phyloP scores from a whole-genome alignment of 768 basidiomycete species.

The Kwoniella sp. region DNA sequence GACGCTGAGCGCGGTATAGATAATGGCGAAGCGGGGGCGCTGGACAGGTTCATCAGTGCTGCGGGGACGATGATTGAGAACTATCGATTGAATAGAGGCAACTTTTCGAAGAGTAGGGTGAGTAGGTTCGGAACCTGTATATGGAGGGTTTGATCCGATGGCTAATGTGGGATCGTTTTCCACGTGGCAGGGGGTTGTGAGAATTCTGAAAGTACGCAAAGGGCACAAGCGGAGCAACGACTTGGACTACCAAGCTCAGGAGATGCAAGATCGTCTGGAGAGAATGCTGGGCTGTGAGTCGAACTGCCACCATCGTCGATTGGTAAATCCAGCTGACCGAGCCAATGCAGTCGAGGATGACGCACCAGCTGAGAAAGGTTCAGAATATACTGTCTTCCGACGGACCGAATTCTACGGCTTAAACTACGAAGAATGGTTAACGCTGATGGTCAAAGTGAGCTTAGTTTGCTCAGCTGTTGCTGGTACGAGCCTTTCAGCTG shows the following conservation, averaged over 20 bases:
- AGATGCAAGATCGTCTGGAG: constrained; percentile 56
- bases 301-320: neutral
- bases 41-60: constrained; percentile 76
- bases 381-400: constrained; percentile 56
- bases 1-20: constrained; percentile 59
- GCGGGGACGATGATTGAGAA: constrained; percentile 84
- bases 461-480: neutral
- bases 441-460: constrained; percentile 78
- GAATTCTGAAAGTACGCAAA: constrained; percentile 26
- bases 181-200: constrained; percentile 32
- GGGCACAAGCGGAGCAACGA: constrained; percentile 35
- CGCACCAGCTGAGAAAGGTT: constrained; percentile 21
- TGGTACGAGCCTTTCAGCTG: neutral
- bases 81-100: constrained; percentile 79
- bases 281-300: constrained; percentile 48
- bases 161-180: neutral
- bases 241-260: constrained; percentile 51
- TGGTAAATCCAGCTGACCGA: neutral
- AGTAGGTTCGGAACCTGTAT: constrained; percentile 42
- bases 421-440: constrained; percentile 80
- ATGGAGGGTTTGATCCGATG: no score
- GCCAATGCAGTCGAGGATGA: constrained; percentile 39
- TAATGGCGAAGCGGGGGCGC: constrained; percentile 61
- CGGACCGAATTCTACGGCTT: constrained; percentile 78
- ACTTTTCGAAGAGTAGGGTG: constrained; percentile 80